A percentile compares a stretch with the other conserved stretches of the same genome.
phyloP scores from a whole-genome alignment of 495 filamentous ascomycete species.

The Ascodesmis nigricans region DNA sequence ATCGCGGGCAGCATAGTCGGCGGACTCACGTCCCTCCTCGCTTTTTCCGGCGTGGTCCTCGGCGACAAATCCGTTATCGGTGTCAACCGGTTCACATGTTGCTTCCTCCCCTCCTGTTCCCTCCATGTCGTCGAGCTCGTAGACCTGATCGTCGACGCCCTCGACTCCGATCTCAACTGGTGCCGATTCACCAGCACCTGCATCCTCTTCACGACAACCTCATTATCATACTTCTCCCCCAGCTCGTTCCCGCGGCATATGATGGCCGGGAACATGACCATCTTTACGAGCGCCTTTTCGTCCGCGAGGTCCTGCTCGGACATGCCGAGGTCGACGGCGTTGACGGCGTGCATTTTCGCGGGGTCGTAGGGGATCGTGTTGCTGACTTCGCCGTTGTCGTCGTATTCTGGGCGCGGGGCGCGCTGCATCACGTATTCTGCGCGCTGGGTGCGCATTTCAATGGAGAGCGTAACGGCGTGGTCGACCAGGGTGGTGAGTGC shows the following conservation, averaged over 20 bases:
- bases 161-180: slow-evolving; percentile 13
- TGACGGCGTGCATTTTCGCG: slow-evolving; percentile 52
- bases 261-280: slow-evolving; percentile 84
- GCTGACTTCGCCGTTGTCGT: slow-evolving; percentile 68
- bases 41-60: slow-evolving; percentile 15
- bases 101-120: slow-evolving; percentile 6
- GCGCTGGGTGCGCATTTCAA: slow-evolving; percentile 91
- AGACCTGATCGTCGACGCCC: not conserved
- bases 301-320: slow-evolving; percentile 59
- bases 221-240: slow-evolving; percentile 56
- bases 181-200: slow-evolving; percentile 52
- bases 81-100: slow-evolving; percentile 11
- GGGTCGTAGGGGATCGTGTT: slow-evolving; percentile 74
- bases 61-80: slow-evolving; percentile 17
- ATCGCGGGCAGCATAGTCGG: slow-evolving; percentile 8
- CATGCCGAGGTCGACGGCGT: slow-evolving; percentile 46
- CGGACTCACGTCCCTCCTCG: slow-evolving; percentile 1
- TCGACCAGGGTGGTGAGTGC: slow-evolving; percentile 65
- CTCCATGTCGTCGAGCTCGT: slow-evolving; percentile 12
- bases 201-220: slow-evolving; percentile 81
- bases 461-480: slow-evolving; percentile 62
- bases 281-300: slow-evolving; percentile 53
- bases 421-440: slow-evolving; percentile 96
- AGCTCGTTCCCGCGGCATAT: slow-evolving; percentile 80
- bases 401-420: slow-evolving; percentile 84